Evolutionary conservation across 495 filamentous ascomycete species (phyloP).

Genomic region (Xylaria palmicola): DNA sequence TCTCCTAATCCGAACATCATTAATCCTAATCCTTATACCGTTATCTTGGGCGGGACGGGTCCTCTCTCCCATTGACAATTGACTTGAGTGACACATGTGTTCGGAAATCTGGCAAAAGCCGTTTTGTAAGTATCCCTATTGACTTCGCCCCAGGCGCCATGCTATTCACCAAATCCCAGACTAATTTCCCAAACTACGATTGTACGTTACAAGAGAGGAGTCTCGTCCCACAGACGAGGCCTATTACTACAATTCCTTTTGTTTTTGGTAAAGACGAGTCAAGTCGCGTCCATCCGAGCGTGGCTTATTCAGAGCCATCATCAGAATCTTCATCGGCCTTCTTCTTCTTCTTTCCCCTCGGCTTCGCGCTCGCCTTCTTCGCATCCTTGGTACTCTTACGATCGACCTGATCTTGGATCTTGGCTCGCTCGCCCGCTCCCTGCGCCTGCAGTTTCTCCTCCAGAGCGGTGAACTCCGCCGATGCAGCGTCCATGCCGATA

Average conservation of each 20-base stretch:
- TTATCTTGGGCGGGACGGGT: too few species aligned
- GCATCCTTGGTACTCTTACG: slow-evolving; percentile 59
- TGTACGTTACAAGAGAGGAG: background rate
- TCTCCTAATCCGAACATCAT: too few species aligned
- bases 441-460: slow-evolving; percentile 64
- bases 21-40: too few species aligned
- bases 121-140: background rate
- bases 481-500: slow-evolving; percentile 75
- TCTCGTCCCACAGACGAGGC: background rate
- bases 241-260: too few species aligned
- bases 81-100: background rate
- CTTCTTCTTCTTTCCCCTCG: slow-evolving; percentile 33
- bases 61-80: background rate
- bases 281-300: background rate
- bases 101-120: background rate
- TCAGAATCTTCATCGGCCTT: slow-evolving; percentile 28
- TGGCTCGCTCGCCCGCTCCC: slow-evolving; percentile 67
- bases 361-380: slow-evolving; percentile 44
- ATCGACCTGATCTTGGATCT: slow-evolving; percentile 73
- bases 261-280: background rate
- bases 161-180: background rate
- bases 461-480: slow-evolving; percentile 62
- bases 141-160: slow-evolving; percentile 5
- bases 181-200: background rate
- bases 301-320: slow-evolving; percentile 36